phyloP scores from a whole-genome alignment of 257 asterid genomes.

The Solanum acaule region DNA sequence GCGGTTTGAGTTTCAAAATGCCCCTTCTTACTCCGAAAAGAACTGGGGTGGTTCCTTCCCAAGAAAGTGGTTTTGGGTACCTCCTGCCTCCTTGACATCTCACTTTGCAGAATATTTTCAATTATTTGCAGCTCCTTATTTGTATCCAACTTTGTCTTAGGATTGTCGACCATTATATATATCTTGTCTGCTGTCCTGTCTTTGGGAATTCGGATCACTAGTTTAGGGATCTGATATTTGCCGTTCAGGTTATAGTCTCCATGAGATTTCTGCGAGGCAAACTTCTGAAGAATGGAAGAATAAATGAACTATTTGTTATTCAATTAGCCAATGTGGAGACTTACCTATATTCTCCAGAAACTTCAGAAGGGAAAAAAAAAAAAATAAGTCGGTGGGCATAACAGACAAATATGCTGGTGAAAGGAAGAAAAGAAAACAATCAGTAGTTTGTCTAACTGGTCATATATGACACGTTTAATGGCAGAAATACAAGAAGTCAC shows the following conservation, averaged over 20 bases:
- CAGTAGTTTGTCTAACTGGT: background rate
- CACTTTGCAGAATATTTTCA: background rate
- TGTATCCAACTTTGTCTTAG: background rate
- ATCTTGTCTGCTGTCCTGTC: background rate
- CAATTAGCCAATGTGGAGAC: background rate
- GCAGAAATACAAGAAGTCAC: background rate
- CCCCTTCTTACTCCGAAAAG: constrained; percentile 95
- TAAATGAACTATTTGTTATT: background rate
- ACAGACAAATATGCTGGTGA: background rate
- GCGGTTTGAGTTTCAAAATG: constrained; percentile 74
- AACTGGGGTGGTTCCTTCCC: constrained; percentile 98
- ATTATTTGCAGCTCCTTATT: background rate
- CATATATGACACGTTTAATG: background rate
- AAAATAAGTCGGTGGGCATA: background rate
- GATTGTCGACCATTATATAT: background rate
- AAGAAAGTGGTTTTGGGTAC: constrained; percentile 97
- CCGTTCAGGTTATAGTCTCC: background rate
- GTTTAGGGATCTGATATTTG: background rate
- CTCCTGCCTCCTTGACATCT: background rate
- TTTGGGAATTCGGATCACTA: background rate
- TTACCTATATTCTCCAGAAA: background rate
- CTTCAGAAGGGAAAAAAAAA: background rate
- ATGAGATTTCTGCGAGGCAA: background rate
- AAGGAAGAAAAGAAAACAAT: background rate
- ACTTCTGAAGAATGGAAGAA: background rate